A percentile compares a stretch with the other conserved stretches of the same genome.
phyloP scores from a whole-genome alignment of 768 basidiomycete genomes.

The Termitomyces sp. region DNA sequence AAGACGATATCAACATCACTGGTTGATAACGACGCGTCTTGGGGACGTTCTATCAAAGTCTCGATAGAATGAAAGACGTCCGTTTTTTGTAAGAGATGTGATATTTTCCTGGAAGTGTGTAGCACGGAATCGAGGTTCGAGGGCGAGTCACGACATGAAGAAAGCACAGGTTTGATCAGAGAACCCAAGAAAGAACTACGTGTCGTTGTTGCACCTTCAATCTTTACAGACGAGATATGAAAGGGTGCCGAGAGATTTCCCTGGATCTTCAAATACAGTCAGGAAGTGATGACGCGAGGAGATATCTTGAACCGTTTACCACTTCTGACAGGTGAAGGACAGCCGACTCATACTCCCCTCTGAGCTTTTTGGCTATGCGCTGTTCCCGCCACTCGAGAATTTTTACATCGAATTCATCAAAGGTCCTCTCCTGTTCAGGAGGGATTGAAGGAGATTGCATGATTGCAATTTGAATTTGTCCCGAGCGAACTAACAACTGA shows the following conservation, averaged over 20 bases:
- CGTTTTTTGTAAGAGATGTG: constrained; percentile 59
- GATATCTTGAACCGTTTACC: constrained; percentile 10
- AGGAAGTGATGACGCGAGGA: background rate
- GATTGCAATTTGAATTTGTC: background rate
- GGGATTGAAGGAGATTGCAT: constrained; percentile 44
- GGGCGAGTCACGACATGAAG: constrained; percentile 11
- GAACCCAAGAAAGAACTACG: constrained; percentile 77
- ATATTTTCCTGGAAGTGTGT: constrained; percentile 61
- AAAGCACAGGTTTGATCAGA: constrained; percentile 61
- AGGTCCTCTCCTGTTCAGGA: constrained; percentile 50
- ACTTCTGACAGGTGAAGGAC: constrained; percentile 53
- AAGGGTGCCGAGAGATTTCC: constrained; percentile 61
- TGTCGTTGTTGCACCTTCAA: constrained; percentile 73
- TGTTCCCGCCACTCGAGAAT: constrained; percentile 69
- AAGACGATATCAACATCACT: constrained; percentile 80
- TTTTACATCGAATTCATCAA: constrained; percentile 45
- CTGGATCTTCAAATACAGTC: constrained; percentile 43
- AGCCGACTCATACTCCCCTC: constrained; percentile 74
- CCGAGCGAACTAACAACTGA: no score
- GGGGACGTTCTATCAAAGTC: constrained; percentile 54
- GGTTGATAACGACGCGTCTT: constrained; percentile 42
- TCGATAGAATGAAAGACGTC: constrained; percentile 73
- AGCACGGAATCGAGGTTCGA: constrained; percentile 61
- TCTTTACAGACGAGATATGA: constrained; percentile 68
- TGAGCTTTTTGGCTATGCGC: constrained; percentile 58